Conservation (phyloP, 2,329 filamentous ascomycete species). For the Ophiostoma piceae region DNA sequence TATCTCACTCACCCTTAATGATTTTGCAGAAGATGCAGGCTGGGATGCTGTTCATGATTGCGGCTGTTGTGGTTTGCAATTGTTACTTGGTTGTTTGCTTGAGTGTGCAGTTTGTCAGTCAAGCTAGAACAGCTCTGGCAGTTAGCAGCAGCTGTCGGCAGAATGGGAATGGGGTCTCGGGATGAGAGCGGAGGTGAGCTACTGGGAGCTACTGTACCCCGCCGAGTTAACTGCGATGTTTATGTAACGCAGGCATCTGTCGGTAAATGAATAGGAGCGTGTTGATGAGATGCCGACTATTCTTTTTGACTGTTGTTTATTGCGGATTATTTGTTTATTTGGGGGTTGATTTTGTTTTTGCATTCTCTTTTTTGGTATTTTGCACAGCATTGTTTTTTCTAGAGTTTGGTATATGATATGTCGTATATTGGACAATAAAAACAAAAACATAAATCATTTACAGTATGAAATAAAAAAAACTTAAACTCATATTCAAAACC, state of each 20-base stretch:
- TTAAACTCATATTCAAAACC: background rate
- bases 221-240: background rate
- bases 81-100: background rate
- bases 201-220: background rate
- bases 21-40: constrained; percentile 98
- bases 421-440: no score
- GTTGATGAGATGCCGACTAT: background rate
- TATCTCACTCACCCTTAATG: constrained; percentile 64
- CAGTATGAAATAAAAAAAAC: background rate
- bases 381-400: no score
- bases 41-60: constrained; percentile 43
- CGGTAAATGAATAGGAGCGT: background rate
- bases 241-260: background rate
- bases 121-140: background rate
- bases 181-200: background rate
- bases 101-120: background rate
- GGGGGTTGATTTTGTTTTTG: no score
- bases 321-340: no score
- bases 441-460: background rate
- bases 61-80: background rate
- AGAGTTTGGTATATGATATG: no score
- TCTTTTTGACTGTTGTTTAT: background rate
- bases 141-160: background rate
- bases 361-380: no score
- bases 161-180: background rate